A percentile compares a stretch with the other conserved stretches of the same genome.
Conservation (phyloP, 129 eudicot species). For the Flaveria linearis region DNA sequence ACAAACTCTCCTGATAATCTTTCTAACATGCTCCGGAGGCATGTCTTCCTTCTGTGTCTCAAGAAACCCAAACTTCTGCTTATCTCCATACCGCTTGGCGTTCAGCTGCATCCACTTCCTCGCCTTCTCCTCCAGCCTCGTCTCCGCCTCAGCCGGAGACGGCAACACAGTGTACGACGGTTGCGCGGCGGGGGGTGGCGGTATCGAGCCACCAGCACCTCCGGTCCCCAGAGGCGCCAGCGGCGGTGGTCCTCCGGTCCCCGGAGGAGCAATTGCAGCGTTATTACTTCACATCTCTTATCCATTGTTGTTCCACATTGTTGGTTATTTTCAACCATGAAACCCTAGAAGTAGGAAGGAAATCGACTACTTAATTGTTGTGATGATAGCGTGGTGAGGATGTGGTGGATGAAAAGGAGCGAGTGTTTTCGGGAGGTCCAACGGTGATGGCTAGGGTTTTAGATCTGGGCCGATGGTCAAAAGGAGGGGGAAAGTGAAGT, state of each 20-base stretch:
- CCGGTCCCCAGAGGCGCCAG: slow-evolving; percentile 82
- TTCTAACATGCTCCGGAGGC: slow-evolving; percentile 98
- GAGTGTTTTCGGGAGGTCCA: slow-evolving; percentile 17
- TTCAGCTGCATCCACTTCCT: slow-evolving; percentile 98
- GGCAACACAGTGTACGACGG: slow-evolving; percentile 91
- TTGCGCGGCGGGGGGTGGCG: slow-evolving; percentile 80
- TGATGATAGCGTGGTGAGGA: not conserved
- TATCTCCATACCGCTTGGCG: slow-evolving; percentile 93
- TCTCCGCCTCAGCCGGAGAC: slow-evolving; percentile 73
- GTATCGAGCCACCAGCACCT: slow-evolving; percentile 60
- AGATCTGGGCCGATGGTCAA: slow-evolving; percentile 17
- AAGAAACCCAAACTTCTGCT: slow-evolving; percentile 91
- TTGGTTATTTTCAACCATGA: slow-evolving; percentile 25
- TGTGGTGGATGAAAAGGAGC: not conserved
- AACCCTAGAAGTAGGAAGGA: slow-evolving; percentile 33
- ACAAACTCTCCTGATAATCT: slow-evolving; percentile 70
- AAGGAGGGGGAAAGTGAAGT: not conserved
- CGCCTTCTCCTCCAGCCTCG: slow-evolving; percentile 85
- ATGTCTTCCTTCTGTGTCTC: slow-evolving; percentile 99
- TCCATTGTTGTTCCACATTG: slow-evolving; percentile 53
- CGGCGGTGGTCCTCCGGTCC: slow-evolving; percentile 54
- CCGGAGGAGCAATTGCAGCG: slow-evolving; percentile 60
- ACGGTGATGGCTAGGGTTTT: slow-evolving; percentile 40
- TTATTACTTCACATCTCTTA: slow-evolving; percentile 51
- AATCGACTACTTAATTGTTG: not conserved